Conservation (phyloP, 1,284 basidiomycete species). For the Schizophyllum commune region DNA sequence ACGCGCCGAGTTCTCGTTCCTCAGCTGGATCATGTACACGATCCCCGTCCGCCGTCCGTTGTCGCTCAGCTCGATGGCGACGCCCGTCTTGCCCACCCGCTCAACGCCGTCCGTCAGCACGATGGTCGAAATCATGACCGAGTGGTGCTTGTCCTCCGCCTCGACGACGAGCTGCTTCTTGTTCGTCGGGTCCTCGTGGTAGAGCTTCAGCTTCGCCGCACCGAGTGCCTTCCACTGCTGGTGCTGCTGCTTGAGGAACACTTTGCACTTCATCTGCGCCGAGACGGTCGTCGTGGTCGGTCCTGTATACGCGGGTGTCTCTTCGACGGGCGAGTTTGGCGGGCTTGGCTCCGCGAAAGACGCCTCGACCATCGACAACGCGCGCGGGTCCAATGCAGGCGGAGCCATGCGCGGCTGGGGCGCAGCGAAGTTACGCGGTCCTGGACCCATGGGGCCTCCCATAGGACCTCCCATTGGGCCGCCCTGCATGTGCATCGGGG, state of each 20-base stretch:
- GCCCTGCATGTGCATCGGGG: slow-evolving; percentile 15
- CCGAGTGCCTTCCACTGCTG: slow-evolving; percentile 97
- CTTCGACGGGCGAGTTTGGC: slow-evolving; percentile 66
- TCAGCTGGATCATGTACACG: slow-evolving; percentile 94
- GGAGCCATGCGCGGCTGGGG: slow-evolving; percentile 48
- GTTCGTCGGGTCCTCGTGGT: slow-evolving; percentile 76
- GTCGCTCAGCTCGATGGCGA: slow-evolving; percentile 94
- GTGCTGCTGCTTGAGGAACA: slow-evolving; percentile 93
- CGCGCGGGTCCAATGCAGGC: slow-evolving; percentile 44
- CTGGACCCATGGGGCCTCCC: background rate
- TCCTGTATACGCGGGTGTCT: slow-evolving; percentile 43
- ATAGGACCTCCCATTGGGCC: no score
- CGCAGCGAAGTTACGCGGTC: slow-evolving; percentile 28
- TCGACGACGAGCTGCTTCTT: slow-evolving; percentile 96
- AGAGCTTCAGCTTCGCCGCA: slow-evolving; percentile 81
- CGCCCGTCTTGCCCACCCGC: slow-evolving; percentile 93
- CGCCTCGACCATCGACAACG: slow-evolving; percentile 39
- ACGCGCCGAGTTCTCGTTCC: slow-evolving; percentile 81
- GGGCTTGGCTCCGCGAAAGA: slow-evolving; percentile 68
- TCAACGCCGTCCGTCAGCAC: slow-evolving; percentile 95
- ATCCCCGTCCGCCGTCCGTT: slow-evolving; percentile 88
- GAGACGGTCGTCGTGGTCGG: slow-evolving; percentile 71
- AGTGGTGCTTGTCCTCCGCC: slow-evolving; percentile 72
- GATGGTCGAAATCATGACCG: slow-evolving; percentile 88
- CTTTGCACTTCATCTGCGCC: slow-evolving; percentile 98